Evolutionary conservation across 2,329 filamentous ascomycete species (phyloP), one percentile per base, ranked within the genome.

Genomic region (Verticillium nubilum): DNA sequence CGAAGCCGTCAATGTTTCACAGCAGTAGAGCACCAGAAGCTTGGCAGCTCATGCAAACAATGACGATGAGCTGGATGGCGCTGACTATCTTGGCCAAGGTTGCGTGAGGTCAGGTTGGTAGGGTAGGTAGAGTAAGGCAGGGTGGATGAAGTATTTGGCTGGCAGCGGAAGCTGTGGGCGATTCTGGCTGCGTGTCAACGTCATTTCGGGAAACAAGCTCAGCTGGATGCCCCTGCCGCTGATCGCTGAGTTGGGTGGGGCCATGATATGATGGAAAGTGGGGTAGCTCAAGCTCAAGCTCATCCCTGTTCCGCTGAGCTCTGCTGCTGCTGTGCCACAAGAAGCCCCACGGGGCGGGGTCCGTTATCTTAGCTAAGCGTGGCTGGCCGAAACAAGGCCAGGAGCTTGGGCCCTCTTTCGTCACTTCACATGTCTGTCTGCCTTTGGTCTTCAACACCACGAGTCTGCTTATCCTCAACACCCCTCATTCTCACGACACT

Each of bases 181-280:
- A 5, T 37, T 25, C 17, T 47, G 19, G 37, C 37, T 31, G 29
- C 37, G 37, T 23, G n/a, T n/a, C 23, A 47, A 56, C 54, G 54
- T 56, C 54, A 56, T 56, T 27, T 47, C 23, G 54, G 29, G 33
- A 56, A 56, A 56, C 54, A 56, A 56, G 54, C 54, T 56, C 54
- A 56, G 54, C 54, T 56, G 54, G 33, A 31, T 54, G 52, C 27
- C 27, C 28, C 52, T 28, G 27, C 27, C 28, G 52, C 17, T 19
- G 52, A 31, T 31, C 52, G 52, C 17, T 17, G 52, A 28, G 27
- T 26, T 31, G 52, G 52, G 33, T 13, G n/a, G 37, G n/a, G 37
- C 37, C n/a, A 31, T 31, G 29, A 52, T 52, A 19, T 52, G 47
- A 19, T 25, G 12, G 23, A 23, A 33, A 54, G 52, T 23, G 52